Evolutionary conservation across 2,329 filamentous ascomycete genomes (phyloP).

Genomic region (Zarea fungicola): DNA sequence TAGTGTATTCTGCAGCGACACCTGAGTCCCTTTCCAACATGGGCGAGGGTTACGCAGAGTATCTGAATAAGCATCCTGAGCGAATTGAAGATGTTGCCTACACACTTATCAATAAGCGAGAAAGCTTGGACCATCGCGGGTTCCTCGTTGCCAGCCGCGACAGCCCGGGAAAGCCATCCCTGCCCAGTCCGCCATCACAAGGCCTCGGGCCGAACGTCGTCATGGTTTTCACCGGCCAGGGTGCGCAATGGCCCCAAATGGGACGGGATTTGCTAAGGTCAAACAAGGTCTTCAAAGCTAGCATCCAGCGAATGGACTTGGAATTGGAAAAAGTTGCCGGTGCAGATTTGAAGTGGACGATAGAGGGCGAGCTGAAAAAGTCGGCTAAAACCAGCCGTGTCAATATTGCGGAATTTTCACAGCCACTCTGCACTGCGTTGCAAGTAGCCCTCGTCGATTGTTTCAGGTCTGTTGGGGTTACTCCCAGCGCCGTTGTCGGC

Average conservation of each 20-base stretch:
- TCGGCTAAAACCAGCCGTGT: constrained; percentile 6
- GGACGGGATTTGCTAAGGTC: constrained; percentile 24
- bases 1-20: neutral
- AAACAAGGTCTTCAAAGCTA: constrained; percentile 16
- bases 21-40: neutral
- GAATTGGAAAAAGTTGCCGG: constrained; percentile 4
- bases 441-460: constrained; percentile 35
- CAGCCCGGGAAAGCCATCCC: neutral
- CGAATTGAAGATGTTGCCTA: neutral
- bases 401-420: constrained; percentile 16
- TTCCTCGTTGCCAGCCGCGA: neutral
- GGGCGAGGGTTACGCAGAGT: neutral
- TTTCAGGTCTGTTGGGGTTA: constrained; percentile 21
- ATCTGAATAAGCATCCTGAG: neutral
- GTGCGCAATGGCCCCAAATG: constrained; percentile 31
- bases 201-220: neutral
- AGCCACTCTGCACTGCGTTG: constrained; percentile 35
- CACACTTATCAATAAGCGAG: neutral
- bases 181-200: neutral
- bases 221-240: constrained; percentile 31
- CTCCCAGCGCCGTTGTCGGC: constrained; percentile 24
- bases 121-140: neutral
- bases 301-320: constrained; percentile 14
- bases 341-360: constrained; percentile 10
- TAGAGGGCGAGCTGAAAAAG: constrained; percentile 13